Base-by-base conservation (phyloP, 2,329 filamentous ascomycete genomes). In the Neophaeococcomyces aloes region DNA sequence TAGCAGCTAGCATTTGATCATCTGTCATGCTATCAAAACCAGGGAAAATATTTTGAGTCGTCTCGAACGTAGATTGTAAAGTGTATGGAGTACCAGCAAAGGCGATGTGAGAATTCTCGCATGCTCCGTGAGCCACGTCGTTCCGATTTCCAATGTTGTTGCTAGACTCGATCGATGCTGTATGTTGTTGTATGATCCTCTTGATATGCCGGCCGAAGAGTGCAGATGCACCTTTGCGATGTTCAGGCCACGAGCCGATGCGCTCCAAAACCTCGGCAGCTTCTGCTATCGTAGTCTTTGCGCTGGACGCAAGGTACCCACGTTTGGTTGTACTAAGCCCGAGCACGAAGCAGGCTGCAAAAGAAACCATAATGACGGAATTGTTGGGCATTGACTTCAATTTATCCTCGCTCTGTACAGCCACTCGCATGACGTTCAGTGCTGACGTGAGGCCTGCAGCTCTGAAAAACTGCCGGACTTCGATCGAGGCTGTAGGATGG, bases 321-420 rank as follows among this genome's bases (percentile, higher is more conserved):
- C 75, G 70, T 37, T 76, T 74, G 0, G 75, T 70, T 51, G 76
- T 79, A 2, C 50, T 51, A 3, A 83, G 67, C 7, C 75, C 74
- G n/a, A 83, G 61, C 0, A 79, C 78, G 48, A 81, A 82, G 53
- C 78, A 82, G 3, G 79, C 79, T 0, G 81, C 81, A 50, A 84
- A 85, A 1, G 80, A 82, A 10, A 86, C 83, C 82, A 86, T 86
- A 50, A 85, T 83, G 44, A 81, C 75, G 0, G 81, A 84, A 53
- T 86, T 86, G 60, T 86, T 86, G 0, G 81, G 81, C 81, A 86
- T 86, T 0, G 81, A 84, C 44, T 78, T 78, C 0, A 86, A 68
- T 48, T 80, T 74, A 0, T 70, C 66, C 56, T 86, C 81, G 27
- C 81, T 81, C 59, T 84, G 81, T 4, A 85, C 82, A 0, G 81